Conservation (phyloP, 2,329 filamentous ascomycete genomes). For the Lachnellula arida region DNA sequence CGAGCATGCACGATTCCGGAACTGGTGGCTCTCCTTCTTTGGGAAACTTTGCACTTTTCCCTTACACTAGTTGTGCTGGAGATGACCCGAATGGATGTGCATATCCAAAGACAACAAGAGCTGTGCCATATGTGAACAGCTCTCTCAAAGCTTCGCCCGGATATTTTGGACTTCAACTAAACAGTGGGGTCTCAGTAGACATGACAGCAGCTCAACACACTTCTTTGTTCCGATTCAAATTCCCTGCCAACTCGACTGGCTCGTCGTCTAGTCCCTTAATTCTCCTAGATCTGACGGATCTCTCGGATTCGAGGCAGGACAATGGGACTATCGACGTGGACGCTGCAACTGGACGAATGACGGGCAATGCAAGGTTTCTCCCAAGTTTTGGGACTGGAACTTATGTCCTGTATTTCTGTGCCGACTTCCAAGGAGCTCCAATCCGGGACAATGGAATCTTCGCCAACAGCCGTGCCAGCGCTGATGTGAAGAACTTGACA, state of each 20-base stretch:
- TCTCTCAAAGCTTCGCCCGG: slow-evolving; percentile 56
- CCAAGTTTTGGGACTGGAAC: slow-evolving; percentile 61
- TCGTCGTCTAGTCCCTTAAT: slow-evolving; percentile 47
- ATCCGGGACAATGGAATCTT: slow-evolving; percentile 59
- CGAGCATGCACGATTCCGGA: slow-evolving; percentile 41
- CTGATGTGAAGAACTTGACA: slow-evolving; percentile 41
- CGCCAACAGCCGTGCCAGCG: slow-evolving; percentile 49
- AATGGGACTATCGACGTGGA: slow-evolving; percentile 55
- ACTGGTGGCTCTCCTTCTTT: slow-evolving; percentile 42
- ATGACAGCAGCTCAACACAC: slow-evolving; percentile 63
- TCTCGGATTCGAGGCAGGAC: slow-evolving; percentile 51
- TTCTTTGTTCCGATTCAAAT: slow-evolving; percentile 61
- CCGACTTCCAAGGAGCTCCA: slow-evolving; percentile 56
- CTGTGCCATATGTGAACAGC: slow-evolving; percentile 37
- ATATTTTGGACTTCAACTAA: slow-evolving; percentile 57
- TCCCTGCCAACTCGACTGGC: slow-evolving; percentile 39
- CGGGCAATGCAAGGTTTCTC: slow-evolving; percentile 53
- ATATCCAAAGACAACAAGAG: slow-evolving; percentile 46
- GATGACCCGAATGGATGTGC: slow-evolving; percentile 52
- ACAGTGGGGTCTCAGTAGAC: slow-evolving; percentile 53
- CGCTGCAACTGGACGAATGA: slow-evolving; percentile 52
- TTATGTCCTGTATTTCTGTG: slow-evolving; percentile 60
- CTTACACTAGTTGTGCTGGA: slow-evolving; percentile 36
- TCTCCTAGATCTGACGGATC: slow-evolving; percentile 60
- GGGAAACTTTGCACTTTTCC: slow-evolving; percentile 44